Percentiles rank a stretch among this genome's conserved stretches.
phyloP scores from a whole-genome alignment of 345 rosid species.

The Arabidopsis arenosa region DNA sequence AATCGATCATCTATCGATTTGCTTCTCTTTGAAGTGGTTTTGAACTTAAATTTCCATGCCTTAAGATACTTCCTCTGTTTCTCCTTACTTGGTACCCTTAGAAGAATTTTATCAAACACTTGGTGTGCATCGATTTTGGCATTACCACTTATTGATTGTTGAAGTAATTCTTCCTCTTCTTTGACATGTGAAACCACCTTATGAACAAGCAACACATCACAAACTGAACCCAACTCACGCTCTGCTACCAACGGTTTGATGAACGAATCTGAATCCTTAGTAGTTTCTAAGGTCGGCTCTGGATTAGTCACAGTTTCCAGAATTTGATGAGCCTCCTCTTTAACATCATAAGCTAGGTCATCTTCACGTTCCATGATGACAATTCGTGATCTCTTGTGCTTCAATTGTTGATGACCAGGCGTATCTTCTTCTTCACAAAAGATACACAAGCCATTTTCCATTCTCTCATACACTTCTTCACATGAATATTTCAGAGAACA shows the following conservation, averaged over 20 bases:
- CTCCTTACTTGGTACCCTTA: neutral
- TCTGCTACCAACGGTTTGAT: neutral
- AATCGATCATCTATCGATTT: no score
- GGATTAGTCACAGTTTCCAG: neutral
- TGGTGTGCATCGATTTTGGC: neutral
- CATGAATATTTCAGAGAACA: neutral
- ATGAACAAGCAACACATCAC: neutral
- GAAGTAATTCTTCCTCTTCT: neutral
- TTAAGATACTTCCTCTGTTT: neutral
- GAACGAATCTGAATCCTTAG: neutral
- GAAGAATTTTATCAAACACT: neutral
- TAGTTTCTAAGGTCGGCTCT: neutral
- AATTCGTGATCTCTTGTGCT: neutral
- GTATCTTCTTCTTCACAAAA: neutral
- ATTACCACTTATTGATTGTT: neutral
- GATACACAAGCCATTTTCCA: neutral
- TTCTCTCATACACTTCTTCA: neutral
- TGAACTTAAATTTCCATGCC: neutral
- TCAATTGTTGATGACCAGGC: neutral
- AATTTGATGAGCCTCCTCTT: no score
- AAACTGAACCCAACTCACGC: neutral
- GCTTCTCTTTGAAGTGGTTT: neutral
- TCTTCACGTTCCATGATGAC: no score
- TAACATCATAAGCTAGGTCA: no score
- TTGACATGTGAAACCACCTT: neutral